Evolutionary conservation across 169 alveolate species (phyloP).

Genomic region (Besnoitia besnoiti): DNA sequence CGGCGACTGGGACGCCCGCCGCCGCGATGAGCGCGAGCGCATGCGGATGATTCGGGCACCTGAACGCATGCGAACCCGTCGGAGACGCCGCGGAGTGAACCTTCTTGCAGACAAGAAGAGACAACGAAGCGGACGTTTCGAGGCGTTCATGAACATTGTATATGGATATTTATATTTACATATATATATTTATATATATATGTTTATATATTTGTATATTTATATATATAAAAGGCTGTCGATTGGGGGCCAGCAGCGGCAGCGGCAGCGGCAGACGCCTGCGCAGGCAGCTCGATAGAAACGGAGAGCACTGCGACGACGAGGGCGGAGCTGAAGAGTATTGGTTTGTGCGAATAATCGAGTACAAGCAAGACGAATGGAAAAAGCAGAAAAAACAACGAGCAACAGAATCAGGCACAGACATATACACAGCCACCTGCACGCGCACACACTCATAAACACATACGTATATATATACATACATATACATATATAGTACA

Average conservation of each 20-base stretch:
- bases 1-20: constrained; percentile 85
- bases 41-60: constrained; percentile 85
- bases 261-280: no score
- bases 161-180: no score
- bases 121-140: neutral
- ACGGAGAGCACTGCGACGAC: no score
- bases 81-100: no score
- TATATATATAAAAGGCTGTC: neutral
- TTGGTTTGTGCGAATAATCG: no score
- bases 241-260: no score
- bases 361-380: neutral
- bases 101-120: no score
- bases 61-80: constrained; percentile 33
- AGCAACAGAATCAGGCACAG: neutral
- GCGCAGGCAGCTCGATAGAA: no score
- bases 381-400: neutral
- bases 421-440: neutral
- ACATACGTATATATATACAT: neutral
- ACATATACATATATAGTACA: neutral
- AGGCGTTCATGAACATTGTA: neutral
- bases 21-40: constrained; percentile 81
- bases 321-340: no score
- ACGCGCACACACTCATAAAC: neutral
- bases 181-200: no score
- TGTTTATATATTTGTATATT: no score